These are phyloP conservation scores for Dactylonectria macrodidyma DNA, from an alignment of 2,329 filamentous ascomycete species.

Conservation along the genomic window DNA sequence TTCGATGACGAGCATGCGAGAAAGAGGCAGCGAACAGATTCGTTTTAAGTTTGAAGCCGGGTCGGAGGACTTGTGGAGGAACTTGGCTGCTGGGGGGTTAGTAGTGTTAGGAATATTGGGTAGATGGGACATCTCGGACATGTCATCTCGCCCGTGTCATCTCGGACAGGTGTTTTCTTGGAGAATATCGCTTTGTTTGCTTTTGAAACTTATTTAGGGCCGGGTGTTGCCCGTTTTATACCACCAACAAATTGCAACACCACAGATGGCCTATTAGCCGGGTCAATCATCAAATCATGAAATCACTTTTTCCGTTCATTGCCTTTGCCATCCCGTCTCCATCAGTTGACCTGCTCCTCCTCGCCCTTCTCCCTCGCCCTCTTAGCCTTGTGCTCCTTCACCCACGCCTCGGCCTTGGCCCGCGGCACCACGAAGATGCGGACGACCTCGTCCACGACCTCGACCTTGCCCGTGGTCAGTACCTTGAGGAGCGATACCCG, in stretches of 20 bases:
- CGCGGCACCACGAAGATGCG: slow-evolving; percentile 87
- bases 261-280: slow-evolving; percentile 22
- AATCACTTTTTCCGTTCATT: slow-evolving; percentile 25
- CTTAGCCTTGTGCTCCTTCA: slow-evolving; percentile 86
- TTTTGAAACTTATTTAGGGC: slow-evolving; percentile 13
- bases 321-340: slow-evolving; percentile 1
- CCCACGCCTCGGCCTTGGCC: slow-evolving; percentile 79
- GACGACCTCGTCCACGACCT: slow-evolving; percentile 89
- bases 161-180: slow-evolving; percentile 16
- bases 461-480: slow-evolving; percentile 81
- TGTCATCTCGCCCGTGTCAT: slow-evolving; percentile 3
- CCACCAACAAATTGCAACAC: slow-evolving; percentile 26
- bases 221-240: slow-evolving; percentile 19
- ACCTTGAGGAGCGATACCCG: slow-evolving; percentile 84
- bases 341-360: slow-evolving; percentile 24
- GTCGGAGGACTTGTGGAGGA: neutral
- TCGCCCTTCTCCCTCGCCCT: slow-evolving; percentile 66
- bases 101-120: neutral
- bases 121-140: slow-evolving; percentile 4
- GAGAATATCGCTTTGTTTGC: slow-evolving; percentile 1
- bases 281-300: slow-evolving; percentile 25
- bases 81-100: neutral
- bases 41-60: slow-evolving; percentile 22
- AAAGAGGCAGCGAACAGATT: slow-evolving; percentile 43
- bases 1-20: slow-evolving; percentile 36